A percentile compares a stretch with the other conserved stretches of the same genome.
These are phyloP conservation scores for Flueggea neowawraea DNA, from an alignment of 441 rosid species.

Conservation along the genomic window DNA sequence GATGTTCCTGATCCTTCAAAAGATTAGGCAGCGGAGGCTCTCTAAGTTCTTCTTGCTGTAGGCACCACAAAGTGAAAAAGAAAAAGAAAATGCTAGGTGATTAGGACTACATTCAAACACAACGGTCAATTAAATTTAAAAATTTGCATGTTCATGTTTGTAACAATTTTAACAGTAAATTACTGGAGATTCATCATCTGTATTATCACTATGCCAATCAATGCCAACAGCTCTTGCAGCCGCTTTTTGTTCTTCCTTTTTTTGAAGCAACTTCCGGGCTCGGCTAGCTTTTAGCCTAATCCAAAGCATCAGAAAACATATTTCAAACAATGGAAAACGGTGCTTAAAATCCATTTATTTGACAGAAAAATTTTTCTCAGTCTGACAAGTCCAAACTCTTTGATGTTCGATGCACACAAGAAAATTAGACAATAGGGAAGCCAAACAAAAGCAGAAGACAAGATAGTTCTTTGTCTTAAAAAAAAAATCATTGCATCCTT, in stretches of 20 bases:
- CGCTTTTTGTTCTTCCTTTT: conserved; percentile 72
- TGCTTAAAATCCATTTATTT: no score
- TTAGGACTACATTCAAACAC: not conserved
- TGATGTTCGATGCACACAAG: no score
- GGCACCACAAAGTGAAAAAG: not conserved
- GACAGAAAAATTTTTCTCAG: no score
- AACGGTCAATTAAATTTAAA: not conserved
- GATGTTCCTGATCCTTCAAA: conserved; percentile 75
- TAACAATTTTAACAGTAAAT: conserved; percentile 6
- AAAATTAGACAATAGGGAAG: no score
- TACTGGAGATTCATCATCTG: conserved; percentile 66
- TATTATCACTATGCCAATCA: conserved; percentile 61
- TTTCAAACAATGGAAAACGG: no score
- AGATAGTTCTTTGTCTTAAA: no score
- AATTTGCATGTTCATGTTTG: not conserved
- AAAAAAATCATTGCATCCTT: no score
- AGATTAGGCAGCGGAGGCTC: conserved; percentile 47
- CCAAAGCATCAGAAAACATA: not conserved
- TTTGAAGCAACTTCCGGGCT: conserved; percentile 68
- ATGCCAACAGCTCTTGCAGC: conserved; percentile 60
- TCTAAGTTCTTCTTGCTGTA: conserved; percentile 38
- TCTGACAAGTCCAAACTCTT: no score
- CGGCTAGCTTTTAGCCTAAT: conserved; percentile 68
- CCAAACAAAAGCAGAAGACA: no score
- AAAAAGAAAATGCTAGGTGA: not conserved